Base-by-base conservation (phyloP, 306 rosid species). In the Medicago arabica region DNA sequence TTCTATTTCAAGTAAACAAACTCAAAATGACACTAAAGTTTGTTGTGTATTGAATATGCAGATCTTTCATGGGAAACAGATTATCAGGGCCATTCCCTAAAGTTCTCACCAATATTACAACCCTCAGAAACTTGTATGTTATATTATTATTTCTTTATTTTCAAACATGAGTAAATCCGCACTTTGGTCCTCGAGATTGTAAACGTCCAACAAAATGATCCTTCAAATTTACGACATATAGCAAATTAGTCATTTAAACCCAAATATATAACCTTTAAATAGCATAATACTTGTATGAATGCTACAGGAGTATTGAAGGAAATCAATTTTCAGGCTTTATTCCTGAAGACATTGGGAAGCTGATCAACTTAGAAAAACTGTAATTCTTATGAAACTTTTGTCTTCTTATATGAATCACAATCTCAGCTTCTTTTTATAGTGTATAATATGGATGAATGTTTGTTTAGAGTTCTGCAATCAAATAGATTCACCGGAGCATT, bases 21-120 rank as follows among this genome's bases (percentile, higher is more conserved):
- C 39, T 71, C 21, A 38, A 36, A 69, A 34, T 75, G 41, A 65
- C 75, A 63, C 72, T 61, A 40, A 40, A 53, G 25, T 31, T 83
- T 17, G 41, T 80, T 83, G 47, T 72, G 64, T 31, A 71, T 58
- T 75, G 75, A 69, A 79, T 68, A 39, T 80, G 90, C 97, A 94
- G 98, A 75, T 85, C 88, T 75, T 2, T 94, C 0, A 94, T 92
- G 98, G 98, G 98, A 77, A 92, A 88, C 89, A 86, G 62, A 74
- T 84, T 94, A 82, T 92, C 98, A 41, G 98, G 97, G 38, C 93
- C 93, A 65, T 94, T 94, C 77, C 98, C 98, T 11, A 86, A 81
- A 81, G 98, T 80, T 53, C 92, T 94, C 44, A 85, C 97, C 71
- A 86, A 75, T 17, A 90, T 94, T 57, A 88, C 89, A 83, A 92